A percentile compares a stretch with the other conserved stretches of the same genome.
phyloP scores from a whole-genome alignment of 2,329 filamentous ascomycete species.

The Nigrospora osmanthi region DNA sequence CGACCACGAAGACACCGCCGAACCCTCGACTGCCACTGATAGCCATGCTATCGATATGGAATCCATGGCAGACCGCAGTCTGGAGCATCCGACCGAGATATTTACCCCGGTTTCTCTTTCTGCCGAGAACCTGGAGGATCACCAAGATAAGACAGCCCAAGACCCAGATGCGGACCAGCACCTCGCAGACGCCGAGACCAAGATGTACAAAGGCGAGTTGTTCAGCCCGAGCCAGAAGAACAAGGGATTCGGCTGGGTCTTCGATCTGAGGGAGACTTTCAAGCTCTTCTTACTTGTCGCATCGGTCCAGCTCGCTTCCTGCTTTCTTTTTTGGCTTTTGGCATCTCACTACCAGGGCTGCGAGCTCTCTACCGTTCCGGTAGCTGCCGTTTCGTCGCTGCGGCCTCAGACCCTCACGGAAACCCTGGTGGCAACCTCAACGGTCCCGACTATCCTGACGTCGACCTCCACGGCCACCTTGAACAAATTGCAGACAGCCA shows the following conservation, averaged over 20 bases:
- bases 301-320: too few species aligned
- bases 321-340: too few species aligned
- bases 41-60: slow-evolving; percentile 12
- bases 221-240: too few species aligned
- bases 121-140: too few species aligned
- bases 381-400: slow-evolving; percentile 18
- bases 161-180: too few species aligned
- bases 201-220: too few species aligned
- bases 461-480: slow-evolving; percentile 21
- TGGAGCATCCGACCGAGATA: slow-evolving; percentile 22
- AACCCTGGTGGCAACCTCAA: slow-evolving; percentile 13
- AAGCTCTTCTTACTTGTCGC: too few species aligned
- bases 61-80: slow-evolving; percentile 18
- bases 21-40: slow-evolving; percentile 6
- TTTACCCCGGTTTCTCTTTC: slow-evolving; percentile 10
- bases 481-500: slow-evolving; percentile 22
- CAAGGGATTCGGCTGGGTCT: too few species aligned
- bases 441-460: slow-evolving; percentile 13
- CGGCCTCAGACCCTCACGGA: slow-evolving; percentile 11
- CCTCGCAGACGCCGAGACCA: too few species aligned
- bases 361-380: slow-evolving; percentile 21
- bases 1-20: slow-evolving; percentile 5
- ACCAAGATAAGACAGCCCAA: too few species aligned
- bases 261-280: too few species aligned
- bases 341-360: slow-evolving; percentile 3